phyloP scores from a whole-genome alignment of 805 yeast genomes.

The Ogataea nonfermentans region DNA sequence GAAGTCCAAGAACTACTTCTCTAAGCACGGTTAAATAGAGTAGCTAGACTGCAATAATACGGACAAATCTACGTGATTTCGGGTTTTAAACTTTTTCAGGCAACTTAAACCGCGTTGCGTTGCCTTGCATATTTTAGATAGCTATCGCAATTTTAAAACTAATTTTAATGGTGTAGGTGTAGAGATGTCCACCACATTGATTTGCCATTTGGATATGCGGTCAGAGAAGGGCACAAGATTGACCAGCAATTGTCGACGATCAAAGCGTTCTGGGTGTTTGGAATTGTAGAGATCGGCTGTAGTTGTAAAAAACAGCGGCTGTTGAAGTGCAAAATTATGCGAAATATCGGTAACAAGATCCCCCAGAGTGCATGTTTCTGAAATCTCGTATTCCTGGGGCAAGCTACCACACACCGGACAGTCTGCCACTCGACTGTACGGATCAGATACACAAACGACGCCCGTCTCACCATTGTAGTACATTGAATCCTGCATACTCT shows the following conservation, averaged over 20 bases:
- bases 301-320: slow-evolving; percentile 23
- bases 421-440: slow-evolving; percentile 53
- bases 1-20: slow-evolving; percentile 78
- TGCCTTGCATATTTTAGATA: too few relatives aligned
- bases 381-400: slow-evolving; percentile 19
- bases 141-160: slow-evolving; percentile 2
- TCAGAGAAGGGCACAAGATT: slow-evolving; percentile 18
- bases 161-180: slow-evolving; percentile 7
- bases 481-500: slow-evolving; percentile 71
- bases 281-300: slow-evolving; percentile 28
- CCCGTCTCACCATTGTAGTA: slow-evolving; percentile 84
- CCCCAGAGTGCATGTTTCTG: slow-evolving; percentile 9
- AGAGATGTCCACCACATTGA: slow-evolving; percentile 21
- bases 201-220: slow-evolving; percentile 11
- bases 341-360: slow-evolving; percentile 20
- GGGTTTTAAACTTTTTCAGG: too few relatives aligned
- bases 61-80: too few relatives aligned
- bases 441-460: slow-evolving; percentile 69
- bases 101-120: too few relatives aligned
- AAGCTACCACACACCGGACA: slow-evolving; percentile 76
- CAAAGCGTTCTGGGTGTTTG: slow-evolving; percentile 8
- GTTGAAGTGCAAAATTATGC: slow-evolving; percentile 11
- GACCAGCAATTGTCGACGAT: slow-evolving; percentile 3
- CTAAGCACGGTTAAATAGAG: slow-evolving; percentile 37
- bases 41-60: background rate